Conservation (phyloP, 768 basidiomycete species). For the Cantharellus cinnabarinus region DNA sequence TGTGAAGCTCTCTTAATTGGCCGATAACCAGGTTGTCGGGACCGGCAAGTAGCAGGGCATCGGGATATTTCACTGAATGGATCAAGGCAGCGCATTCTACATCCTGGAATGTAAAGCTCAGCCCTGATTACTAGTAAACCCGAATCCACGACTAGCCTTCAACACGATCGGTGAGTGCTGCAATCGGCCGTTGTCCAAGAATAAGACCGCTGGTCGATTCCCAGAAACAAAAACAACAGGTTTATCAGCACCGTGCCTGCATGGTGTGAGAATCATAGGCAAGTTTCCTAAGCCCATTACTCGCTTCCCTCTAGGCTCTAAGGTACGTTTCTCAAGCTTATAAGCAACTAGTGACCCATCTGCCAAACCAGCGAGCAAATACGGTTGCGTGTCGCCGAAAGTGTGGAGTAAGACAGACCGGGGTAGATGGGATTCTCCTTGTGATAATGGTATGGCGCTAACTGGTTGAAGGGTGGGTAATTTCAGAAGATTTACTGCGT, state of each 20-base stretch:
- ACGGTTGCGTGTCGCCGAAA: slow-evolving; percentile 27
- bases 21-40: slow-evolving; percentile 41
- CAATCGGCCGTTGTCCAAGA: slow-evolving; percentile 42
- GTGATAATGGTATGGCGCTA: slow-evolving; percentile 15
- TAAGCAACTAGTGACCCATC: slow-evolving; percentile 53
- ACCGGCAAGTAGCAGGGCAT: slow-evolving; percentile 40
- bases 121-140: background rate
- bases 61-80: slow-evolving; percentile 27
- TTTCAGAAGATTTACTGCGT: slow-evolving; percentile 36
- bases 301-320: slow-evolving; percentile 14
- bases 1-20: slow-evolving; percentile 41
- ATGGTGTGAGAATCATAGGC: slow-evolving; percentile 42
- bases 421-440: slow-evolving; percentile 20
- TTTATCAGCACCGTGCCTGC: slow-evolving; percentile 27
- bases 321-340: slow-evolving; percentile 17
- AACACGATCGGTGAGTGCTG: slow-evolving; percentile 50
- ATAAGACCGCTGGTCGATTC: slow-evolving; percentile 46
- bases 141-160: slow-evolving; percentile 25
- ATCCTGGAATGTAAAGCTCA: slow-evolving; percentile 19
- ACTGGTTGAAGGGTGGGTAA: slow-evolving; percentile 14
- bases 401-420: slow-evolving; percentile 32
- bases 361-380: slow-evolving; percentile 47
- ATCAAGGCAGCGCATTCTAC: slow-evolving; percentile 32
- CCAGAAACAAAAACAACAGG: slow-evolving; percentile 50
- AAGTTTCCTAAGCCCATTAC: slow-evolving; percentile 21